These are phyloP conservation scores for Microbotryum intermedium DNA, from an alignment of 1,284 basidiomycete genomes.

Conservation along the genomic window DNA sequence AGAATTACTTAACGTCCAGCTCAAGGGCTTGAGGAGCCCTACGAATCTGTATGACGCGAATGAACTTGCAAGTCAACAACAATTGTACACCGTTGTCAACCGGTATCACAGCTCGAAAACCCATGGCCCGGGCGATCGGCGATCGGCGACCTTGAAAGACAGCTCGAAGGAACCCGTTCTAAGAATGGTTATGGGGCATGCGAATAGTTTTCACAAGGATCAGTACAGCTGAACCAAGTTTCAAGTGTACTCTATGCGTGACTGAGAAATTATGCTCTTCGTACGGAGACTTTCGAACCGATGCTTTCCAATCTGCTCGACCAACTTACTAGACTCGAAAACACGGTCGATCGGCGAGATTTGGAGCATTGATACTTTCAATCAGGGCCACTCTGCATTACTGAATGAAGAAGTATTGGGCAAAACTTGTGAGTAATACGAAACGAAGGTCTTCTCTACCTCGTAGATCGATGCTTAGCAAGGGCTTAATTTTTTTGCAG, in stretches of 20 bases:
- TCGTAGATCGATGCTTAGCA: background rate
- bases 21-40: slow-evolving; percentile 3
- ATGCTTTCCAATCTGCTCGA: slow-evolving; percentile 46
- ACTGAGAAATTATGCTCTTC: background rate
- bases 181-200: slow-evolving; percentile 65
- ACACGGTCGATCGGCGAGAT: slow-evolving; percentile 54
- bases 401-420: slow-evolving; percentile 53
- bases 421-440: slow-evolving; percentile 47
- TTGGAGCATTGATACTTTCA: slow-evolving; percentile 66
- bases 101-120: slow-evolving; percentile 6
- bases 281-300: slow-evolving; percentile 56
- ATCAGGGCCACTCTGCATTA: slow-evolving; percentile 65
- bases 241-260: too few relatives aligned
- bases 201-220: slow-evolving; percentile 75
- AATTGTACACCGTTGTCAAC: slow-evolving; percentile 21
- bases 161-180: slow-evolving; percentile 34
- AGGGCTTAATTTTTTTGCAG: slow-evolving; percentile 38
- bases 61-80: slow-evolving; percentile 16
- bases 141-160: too few relatives aligned
- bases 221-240: slow-evolving; percentile 26
- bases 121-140: too few relatives aligned
- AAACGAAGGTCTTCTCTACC: background rate
- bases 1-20: slow-evolving; percentile 10
- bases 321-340: slow-evolving; percentile 4
- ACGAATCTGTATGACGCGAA: background rate